Evolutionary conservation across 2,329 filamentous ascomycete genomes (phyloP).

Genomic region (Penicillium sp.): DNA sequence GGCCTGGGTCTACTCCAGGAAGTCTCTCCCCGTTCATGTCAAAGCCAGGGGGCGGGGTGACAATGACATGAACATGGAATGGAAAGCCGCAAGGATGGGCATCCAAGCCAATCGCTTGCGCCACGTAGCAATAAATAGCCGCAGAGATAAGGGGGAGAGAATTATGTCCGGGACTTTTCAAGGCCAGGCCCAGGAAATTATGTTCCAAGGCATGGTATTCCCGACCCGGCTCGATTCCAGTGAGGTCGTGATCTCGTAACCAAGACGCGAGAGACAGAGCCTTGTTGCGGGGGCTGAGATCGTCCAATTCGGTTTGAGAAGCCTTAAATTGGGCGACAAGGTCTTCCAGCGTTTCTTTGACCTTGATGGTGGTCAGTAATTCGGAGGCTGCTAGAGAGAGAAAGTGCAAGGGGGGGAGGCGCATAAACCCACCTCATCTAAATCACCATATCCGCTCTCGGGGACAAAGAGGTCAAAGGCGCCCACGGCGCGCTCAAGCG

Average conservation of each 20-base stretch:
- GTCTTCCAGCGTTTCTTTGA: conserved; percentile 64
- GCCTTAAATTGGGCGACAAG: conserved; percentile 60
- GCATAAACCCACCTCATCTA: conserved; percentile 64
- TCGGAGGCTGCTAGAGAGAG: background rate
- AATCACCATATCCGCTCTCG: conserved; percentile 70
- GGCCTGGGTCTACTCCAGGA: conserved; percentile 27
- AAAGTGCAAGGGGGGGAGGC: background rate
- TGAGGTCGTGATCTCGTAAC: conserved; percentile 68
- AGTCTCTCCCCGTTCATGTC: conserved; percentile 59
- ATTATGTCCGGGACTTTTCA: conserved; percentile 71
- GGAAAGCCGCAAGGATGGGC: conserved; percentile 81
- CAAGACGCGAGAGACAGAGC: conserved; percentile 70
- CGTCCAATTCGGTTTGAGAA: conserved; percentile 56
- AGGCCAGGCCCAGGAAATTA: conserved; percentile 80
- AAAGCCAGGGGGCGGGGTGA: conserved; percentile 62
- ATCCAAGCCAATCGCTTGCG: conserved; percentile 70
- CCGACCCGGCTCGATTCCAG: conserved; percentile 66
- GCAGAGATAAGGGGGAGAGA: conserved; percentile 85
- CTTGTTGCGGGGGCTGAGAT: conserved; percentile 64
- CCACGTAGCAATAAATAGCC: conserved; percentile 82
- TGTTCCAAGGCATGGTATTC: conserved; percentile 82
- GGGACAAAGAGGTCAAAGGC: conserved; percentile 90
- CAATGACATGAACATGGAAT: conserved; percentile 79
- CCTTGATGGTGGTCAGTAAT: conserved; percentile 48
- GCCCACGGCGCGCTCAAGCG: conserved; percentile 73